Conservation (phyloP, 1,284 basidiomycete genomes). For the Puccinia coronata region DNA sequence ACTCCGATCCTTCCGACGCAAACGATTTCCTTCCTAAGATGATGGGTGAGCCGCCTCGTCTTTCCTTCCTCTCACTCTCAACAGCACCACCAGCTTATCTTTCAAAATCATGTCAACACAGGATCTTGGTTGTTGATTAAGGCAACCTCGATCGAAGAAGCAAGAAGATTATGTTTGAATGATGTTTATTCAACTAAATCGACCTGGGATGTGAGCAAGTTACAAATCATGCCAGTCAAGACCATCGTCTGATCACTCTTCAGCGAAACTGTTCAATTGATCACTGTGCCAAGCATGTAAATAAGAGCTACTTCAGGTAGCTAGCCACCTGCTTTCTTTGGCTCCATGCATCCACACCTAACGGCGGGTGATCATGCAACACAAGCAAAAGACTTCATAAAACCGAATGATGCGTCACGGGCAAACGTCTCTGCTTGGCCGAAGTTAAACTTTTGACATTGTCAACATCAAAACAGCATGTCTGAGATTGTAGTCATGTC, state of each 20-base stretch:
- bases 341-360: too few relatives aligned
- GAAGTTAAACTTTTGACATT: too few relatives aligned
- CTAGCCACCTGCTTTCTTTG: too few relatives aligned
- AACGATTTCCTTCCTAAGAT: constrained; percentile 14
- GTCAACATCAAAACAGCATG: too few relatives aligned
- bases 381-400: too few relatives aligned
- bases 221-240: constrained; percentile 14
- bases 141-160: constrained; percentile 13
- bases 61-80: background rate
- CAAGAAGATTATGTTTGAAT: constrained; percentile 6
- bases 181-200: constrained; percentile 1
- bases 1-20: constrained; percentile 5
- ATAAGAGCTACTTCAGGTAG: too few relatives aligned
- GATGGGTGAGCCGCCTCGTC: background rate
- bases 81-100: background rate
- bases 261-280: background rate
- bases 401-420: too few relatives aligned
- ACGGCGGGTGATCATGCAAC: too few relatives aligned
- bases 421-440: too few relatives aligned
- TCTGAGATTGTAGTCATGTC: too few relatives aligned
- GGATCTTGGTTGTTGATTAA: constrained; percentile 31
- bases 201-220: constrained; percentile 1
- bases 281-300: too few relatives aligned
- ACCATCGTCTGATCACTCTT: background rate
- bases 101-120: background rate